phyloP scores from a whole-genome alignment of 768 basidiomycete genomes.

The Lactarius hengduanensis region DNA sequence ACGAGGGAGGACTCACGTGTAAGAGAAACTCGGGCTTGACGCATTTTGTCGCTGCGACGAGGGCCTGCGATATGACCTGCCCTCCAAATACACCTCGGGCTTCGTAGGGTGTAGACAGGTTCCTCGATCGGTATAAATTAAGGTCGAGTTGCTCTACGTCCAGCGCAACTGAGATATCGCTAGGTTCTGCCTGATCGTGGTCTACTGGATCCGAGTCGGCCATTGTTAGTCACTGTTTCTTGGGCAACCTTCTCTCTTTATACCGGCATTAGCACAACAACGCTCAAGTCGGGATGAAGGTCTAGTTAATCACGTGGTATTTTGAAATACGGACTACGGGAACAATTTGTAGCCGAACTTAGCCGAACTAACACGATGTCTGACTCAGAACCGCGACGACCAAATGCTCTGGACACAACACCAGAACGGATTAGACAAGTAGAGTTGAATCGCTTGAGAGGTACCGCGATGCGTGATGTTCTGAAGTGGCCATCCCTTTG shows the following conservation, averaged over 20 bases:
- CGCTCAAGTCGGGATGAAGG: not conserved
- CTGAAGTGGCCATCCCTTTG: not conserved
- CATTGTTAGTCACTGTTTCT: slow-evolving; percentile 4
- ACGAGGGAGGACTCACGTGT: slow-evolving; percentile 54
- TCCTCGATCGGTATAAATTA: slow-evolving; percentile 76
- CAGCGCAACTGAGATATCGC: slow-evolving; percentile 65
- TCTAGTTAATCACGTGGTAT: not conserved
- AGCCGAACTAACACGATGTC: not conserved
- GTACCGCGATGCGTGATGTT: slow-evolving; percentile 36
- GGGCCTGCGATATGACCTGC: slow-evolving; percentile 85
- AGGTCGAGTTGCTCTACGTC: slow-evolving; percentile 78
- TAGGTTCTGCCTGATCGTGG: slow-evolving; percentile 22
- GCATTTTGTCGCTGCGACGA: slow-evolving; percentile 76
- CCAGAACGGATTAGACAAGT: slow-evolving; percentile 64
- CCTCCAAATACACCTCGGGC: slow-evolving; percentile 83
- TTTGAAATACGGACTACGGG: not conserved
- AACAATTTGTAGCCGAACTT: not conserved
- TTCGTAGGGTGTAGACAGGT: slow-evolving; percentile 57
- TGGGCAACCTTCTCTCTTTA: too few relatives aligned
- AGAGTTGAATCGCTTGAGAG: slow-evolving; percentile 78
- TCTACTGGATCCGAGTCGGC: slow-evolving; percentile 14
- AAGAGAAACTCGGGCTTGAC: slow-evolving; percentile 63
- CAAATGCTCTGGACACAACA: not conserved
- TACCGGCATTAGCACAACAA: too few relatives aligned
- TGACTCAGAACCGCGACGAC: not conserved